Base-by-base conservation (phyloP, 2,329 filamentous ascomycete species). In the Cercospora citrullina region DNA sequence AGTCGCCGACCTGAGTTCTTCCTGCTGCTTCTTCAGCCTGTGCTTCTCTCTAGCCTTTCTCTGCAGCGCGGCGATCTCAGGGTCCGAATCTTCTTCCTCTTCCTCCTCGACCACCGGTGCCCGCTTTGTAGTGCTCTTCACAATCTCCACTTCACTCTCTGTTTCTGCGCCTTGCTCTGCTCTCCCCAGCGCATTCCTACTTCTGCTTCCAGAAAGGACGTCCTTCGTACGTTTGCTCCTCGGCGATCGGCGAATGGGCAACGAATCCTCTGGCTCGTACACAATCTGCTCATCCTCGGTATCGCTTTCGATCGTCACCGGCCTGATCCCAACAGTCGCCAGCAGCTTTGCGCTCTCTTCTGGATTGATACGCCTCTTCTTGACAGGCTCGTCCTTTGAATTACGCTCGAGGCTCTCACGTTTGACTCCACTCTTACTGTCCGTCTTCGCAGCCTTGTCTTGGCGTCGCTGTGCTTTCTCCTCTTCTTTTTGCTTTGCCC, bases 41-140 rank as follows among this genome's bases (percentile, higher is more conserved):
- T 36, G 65, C 33, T 62, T 77, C 68, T 80, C 80, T n/a, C 82
- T 77, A 8, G 82, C 82, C 68, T 79, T 77, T 36, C 79, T 75
- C 60, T 78, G 78, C 28, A 83, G 72, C 58, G 81, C 81, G 18
- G 79, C 78, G 21, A 83, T 77, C 64, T 83, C 82, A 5, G 70
- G 70, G 36, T 82, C 79, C 0, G 72, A 73, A 60, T 82, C 81
- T 9, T 80, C 80, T 26, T 78, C 77, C 10, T 78, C 76, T 42
- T 63, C 51, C 14, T 28, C 39, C 53, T 64, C 63, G 18, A 63
- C 26, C 6, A 65, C 42, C 16, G 45, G 59, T 14, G 57, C 42
- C n/a, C 61, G 62, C 23, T 45, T 48, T n/a, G 33, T 7, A 48
- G 51, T 48, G 6, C 53, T 28, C 6, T 63, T 30, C 14, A 64